Evolutionary conservation across 768 basidiomycete species (phyloP), one percentile per base, ranked within the genome.

Genomic region (Pleurotus citrinopileatus): DNA sequence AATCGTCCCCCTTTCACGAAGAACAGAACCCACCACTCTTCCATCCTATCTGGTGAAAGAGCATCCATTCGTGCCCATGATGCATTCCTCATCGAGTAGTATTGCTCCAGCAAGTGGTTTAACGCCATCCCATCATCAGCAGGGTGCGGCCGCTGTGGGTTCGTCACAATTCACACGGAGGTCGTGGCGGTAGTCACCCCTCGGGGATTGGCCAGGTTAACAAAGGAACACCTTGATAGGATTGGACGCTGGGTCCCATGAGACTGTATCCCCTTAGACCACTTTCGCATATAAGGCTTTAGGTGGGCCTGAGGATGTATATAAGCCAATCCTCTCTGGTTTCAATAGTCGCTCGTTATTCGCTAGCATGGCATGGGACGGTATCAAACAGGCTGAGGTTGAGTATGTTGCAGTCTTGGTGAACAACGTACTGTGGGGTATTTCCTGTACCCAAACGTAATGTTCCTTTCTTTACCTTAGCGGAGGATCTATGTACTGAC

Each of bases 341-440:
- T 32, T 32, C n/a, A n/a, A n/a, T n/a, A 15, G 28, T 47, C 19
- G 20, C 28, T 32, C 29, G 9, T 47, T 22, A 47, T 10, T 32
- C 29, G 27, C 34, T 19, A 37, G 13, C 29, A 51, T 51, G 48
- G 29, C 48, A 0, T 51, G 48, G 48, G 48, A 34, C 9, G 29
- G 34, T 9, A 51, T 51, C 15, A 34, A 37, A 23, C 17, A 51
- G 23, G 48, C 48, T 9, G 48, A 51, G 34, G 48, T 51, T 7
- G 48, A 51, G 19, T 51, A 51, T n/a, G 34, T 51, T n/a, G 48
- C 48, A 25, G 22, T 51, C 34, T 25, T 51, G 34, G 48, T 51
- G 34, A 51, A 51, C 22, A 51, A 37, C 32, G 34, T 51, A 9
- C 48, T 51, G 13, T 51, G 48, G 48, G 48, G 48, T 17, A 38